A percentile compares a stretch with the other conserved stretches of the same genome.
phyloP scores from a whole-genome alignment of 441 rosid genomes.

The Erysimum pusillum region DNA sequence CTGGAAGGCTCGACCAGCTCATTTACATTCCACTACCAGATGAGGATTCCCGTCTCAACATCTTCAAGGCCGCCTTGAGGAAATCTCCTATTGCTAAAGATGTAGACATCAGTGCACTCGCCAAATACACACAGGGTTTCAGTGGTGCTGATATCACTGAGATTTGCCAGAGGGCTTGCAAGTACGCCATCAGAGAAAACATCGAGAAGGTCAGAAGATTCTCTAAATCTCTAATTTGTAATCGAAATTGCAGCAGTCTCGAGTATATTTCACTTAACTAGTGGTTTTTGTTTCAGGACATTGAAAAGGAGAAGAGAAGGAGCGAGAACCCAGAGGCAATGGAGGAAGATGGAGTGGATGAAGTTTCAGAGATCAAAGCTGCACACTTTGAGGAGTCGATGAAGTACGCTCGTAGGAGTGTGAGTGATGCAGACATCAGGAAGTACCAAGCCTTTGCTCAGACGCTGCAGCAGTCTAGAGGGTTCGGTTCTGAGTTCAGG shows the following conservation, averaged over 20 bases:
- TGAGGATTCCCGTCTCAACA: slow-evolving; percentile 63
- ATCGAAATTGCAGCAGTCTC: background rate
- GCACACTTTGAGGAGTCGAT: slow-evolving; percentile 59
- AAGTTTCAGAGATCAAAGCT: slow-evolving; percentile 52
- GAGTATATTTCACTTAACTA: background rate
- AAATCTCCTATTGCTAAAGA: slow-evolving; percentile 63
- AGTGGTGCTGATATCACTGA: slow-evolving; percentile 73
- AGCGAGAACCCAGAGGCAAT: slow-evolving; percentile 51
- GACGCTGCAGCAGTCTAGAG: slow-evolving; percentile 54
- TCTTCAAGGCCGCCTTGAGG: slow-evolving; percentile 63
- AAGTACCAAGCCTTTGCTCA: slow-evolving; percentile 55
- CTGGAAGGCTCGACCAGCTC: slow-evolving; percentile 71
- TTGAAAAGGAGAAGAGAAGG: slow-evolving; percentile 56
- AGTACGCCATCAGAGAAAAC: slow-evolving; percentile 68
- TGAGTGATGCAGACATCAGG: slow-evolving; percentile 56
- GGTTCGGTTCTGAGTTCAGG: slow-evolving; percentile 65
- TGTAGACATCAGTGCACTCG: slow-evolving; percentile 62
- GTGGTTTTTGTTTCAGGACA: slow-evolving; percentile 49
- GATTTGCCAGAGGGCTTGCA: slow-evolving; percentile 70
- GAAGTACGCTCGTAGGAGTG: slow-evolving; percentile 58
- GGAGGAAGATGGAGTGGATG: slow-evolving; percentile 54
- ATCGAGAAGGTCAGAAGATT: slow-evolving; percentile 59
- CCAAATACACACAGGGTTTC: slow-evolving; percentile 63
- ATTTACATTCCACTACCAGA: slow-evolving; percentile 73
- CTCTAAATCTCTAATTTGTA: background rate